Base-by-base conservation (phyloP, 352 stramenopile genomes). In the Pythium rhizo-oryzae region DNA sequence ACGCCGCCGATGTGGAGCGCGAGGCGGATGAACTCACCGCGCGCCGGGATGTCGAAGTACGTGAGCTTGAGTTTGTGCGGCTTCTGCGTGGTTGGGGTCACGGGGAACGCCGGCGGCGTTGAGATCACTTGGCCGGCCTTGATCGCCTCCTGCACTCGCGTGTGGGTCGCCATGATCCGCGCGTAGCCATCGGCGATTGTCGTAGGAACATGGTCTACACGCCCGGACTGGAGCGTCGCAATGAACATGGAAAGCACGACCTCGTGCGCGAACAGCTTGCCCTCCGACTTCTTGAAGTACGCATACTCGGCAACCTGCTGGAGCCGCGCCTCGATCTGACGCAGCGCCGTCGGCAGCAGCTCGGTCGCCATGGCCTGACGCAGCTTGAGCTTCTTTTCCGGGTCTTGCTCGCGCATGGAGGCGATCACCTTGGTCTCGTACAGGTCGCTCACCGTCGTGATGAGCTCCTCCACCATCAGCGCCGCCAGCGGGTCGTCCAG, bases 1-100 rank as follows among this genome's bases (percentile, higher is more conserved):
- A 84, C 35, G 23, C 65, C 70, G 30, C 69, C 75, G 23, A 77
- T 59, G n/a, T 39, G 19, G 19, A 84, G 39, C n/a, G 69, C 70
- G 12, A 80, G 58, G 5, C 77, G 71, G 19, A 71, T 15, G 6
- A 25, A 23, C 37, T 59, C 21, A 0, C 37, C 61, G 19, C 61
- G 52, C 5, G 39, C 52, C 2, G 28, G 11, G 8, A 62, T 51
- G 43, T 68, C 61, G 57, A 61, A 68, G 43, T 62, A 68, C 1
- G 39, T 56, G 16, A 68, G 19, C 52, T 33, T 28, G 41, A 68
- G 25, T 2, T 9, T 64, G 25, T 15, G 37, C 37, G 37, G 37
- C 15, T 43, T 43, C 15, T 43, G 37, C 37, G 2, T 43, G 5
- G 37, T 43, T 43, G 37, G 37, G 11, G 15, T 12, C 37, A 18